Base-by-base conservation (phyloP, 192 early-diverging fungal species). In the Mortierella claussenii region DNA sequence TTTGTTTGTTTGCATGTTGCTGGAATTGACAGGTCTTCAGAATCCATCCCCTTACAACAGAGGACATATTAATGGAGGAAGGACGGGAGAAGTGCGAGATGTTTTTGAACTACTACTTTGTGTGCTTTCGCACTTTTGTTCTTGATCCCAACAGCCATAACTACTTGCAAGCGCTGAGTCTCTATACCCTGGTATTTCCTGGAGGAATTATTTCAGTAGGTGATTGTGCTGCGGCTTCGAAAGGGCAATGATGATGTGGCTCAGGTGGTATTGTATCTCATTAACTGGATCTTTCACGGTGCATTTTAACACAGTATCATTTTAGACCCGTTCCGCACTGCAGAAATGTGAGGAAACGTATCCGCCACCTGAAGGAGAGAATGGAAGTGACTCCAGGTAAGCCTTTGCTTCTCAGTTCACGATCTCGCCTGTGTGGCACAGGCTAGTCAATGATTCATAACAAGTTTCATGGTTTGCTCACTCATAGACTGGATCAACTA, bases 71-170 rank as follows among this genome's bases (percentile, higher is more conserved):
- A 56, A 89, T 89, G 20, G 84, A 94, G 54, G 93, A 95, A 51
- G 86, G 89, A 3, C 87, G 94, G 31, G 97, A 98, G 68, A 97
- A 93, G 67, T 90, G 89, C 69, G 96, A 98, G 79, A 82, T 91
- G 31, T 98, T 95, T 79, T 83, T 82, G 52, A 89, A 92, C 76
- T 98, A 98, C 82, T 93, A 93, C 61, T 94, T 95, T 84, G 85
- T 95, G 12, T 88, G 88, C 65, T 94, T 95, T 61, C 85, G 92
- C 28, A 87, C 85, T 1, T 89, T 82, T 64, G 81, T 83, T 17
- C 33, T 70, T 27, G 70, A 82, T 44, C 69, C 42, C 10, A 55
- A 68, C 53, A 74, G 67, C 57, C 55, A 69, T 23, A 68, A 68
- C 31, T 75, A 65, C 27, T 43, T 86, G 32, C 61, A 68, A 24